phyloP scores from a whole-genome alignment of 257 asterid genomes.

The Echium plantagineum region DNA sequence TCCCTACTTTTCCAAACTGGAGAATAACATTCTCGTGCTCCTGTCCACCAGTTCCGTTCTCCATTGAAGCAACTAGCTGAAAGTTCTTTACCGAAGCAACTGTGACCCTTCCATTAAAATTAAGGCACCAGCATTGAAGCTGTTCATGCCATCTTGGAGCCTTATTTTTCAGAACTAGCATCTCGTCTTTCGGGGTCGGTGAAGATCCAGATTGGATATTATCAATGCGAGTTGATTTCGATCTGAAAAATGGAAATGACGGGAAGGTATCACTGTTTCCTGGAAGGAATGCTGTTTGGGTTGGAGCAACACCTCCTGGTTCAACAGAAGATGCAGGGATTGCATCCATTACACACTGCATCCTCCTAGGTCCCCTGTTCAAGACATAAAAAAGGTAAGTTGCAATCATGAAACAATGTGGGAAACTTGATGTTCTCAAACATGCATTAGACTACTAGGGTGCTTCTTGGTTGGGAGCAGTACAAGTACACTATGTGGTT shows the following conservation, averaged over 20 bases:
- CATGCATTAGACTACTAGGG: background rate
- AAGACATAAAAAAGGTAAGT: slow-evolving; percentile 2
- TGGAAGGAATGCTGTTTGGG: slow-evolving; percentile 62
- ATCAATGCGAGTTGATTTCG: slow-evolving; percentile 64
- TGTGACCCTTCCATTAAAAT: slow-evolving; percentile 87
- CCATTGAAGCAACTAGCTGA: slow-evolving; percentile 71
- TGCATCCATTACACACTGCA: slow-evolving; percentile 82
- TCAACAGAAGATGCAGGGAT: slow-evolving; percentile 63
- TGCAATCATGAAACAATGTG: background rate
- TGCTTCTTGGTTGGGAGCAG: background rate
- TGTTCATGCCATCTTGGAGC: slow-evolving; percentile 99
- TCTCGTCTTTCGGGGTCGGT: slow-evolving; percentile 33
- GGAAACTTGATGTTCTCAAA: no score
- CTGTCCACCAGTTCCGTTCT: slow-evolving; percentile 28
- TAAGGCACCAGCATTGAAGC: slow-evolving; percentile 96
- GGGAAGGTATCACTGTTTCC: slow-evolving; percentile 65
- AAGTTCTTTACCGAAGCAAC: slow-evolving; percentile 97
- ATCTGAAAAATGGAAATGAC: slow-evolving; percentile 67
- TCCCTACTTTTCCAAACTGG: slow-evolving; percentile 91
- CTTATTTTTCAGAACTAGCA: slow-evolving; percentile 74
- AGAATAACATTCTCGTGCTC: slow-evolving; percentile 67
- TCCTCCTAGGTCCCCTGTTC: slow-evolving; percentile 91
- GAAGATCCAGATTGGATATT: slow-evolving; percentile 40
- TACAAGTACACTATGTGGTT: background rate
- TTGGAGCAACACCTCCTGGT: slow-evolving; percentile 81